Conservation (phyloP, 2,329 filamentous ascomycete species). For the Botrytis tulipae region DNA sequence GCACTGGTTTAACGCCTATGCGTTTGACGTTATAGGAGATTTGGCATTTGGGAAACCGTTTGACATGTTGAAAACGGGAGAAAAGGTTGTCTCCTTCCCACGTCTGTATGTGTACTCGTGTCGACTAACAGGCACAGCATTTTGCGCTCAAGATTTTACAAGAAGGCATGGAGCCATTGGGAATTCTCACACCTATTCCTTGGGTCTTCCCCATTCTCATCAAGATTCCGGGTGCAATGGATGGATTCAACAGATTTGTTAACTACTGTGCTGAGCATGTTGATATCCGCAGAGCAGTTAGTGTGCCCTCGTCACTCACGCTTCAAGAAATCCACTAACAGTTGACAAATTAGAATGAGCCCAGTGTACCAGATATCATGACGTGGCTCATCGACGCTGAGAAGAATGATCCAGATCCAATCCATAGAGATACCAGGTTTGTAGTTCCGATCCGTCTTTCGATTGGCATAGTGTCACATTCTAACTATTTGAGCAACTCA, state of each 20-base stretch:
- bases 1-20: conserved; percentile 31
- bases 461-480: neutral
- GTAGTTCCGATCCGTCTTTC: neutral
- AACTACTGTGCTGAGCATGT: conserved; percentile 22
- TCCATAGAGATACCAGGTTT: neutral
- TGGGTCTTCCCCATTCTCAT: conserved; percentile 30
- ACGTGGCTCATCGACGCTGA: conserved; percentile 25
- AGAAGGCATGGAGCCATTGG: conserved; percentile 23
- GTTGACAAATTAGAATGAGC: conserved; percentile 16
- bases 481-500: conserved; percentile 7
- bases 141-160: conserved; percentile 24
- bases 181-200: conserved; percentile 26
- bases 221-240: conserved; percentile 23
- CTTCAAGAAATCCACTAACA: neutral
- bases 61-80: conserved; percentile 27
- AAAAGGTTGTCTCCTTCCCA: conserved; percentile 10
- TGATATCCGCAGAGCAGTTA: conserved; percentile 24
- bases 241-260: conserved; percentile 22
- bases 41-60: conserved; percentile 34
- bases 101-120: too few species aligned
- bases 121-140: conserved; percentile 13
- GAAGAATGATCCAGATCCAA: conserved; percentile 19
- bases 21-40: conserved; percentile 36
- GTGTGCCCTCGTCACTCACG: neutral
- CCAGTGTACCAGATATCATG: conserved; percentile 24